Conservation (phyloP, 2,329 filamentous ascomycete species). For the Aspergillus niger region DNA sequence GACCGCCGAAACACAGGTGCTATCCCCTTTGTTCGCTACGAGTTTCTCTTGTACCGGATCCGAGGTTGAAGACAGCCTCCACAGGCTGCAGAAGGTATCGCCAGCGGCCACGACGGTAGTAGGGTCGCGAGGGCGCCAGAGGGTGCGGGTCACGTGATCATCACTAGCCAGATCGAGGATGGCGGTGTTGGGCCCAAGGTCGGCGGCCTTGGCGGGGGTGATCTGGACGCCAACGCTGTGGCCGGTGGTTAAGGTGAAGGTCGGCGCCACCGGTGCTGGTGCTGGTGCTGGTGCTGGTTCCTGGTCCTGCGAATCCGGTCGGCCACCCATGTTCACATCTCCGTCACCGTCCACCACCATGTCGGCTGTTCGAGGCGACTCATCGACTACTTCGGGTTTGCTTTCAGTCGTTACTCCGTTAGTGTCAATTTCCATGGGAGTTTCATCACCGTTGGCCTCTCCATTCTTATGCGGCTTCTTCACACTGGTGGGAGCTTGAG, state of each 20-base stretch:
- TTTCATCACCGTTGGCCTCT: constrained; percentile 37
- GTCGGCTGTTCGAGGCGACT: constrained; percentile 27
- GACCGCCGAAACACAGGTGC: constrained; percentile 45
- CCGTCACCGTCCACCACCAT: constrained; percentile 45
- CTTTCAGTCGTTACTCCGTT: constrained; percentile 35
- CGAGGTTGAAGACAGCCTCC: constrained; percentile 41
- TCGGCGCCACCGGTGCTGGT: constrained; percentile 31
- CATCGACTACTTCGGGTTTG: constrained; percentile 23
- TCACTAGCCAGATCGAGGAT: constrained; percentile 41
- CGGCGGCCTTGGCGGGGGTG: constrained; percentile 50
- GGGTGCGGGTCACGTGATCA: constrained; percentile 43
- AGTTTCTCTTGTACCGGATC: constrained; percentile 38
- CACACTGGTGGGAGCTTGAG: constrained; percentile 29
- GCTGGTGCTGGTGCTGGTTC: constrained; percentile 34
- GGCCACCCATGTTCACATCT: constrained; percentile 45
- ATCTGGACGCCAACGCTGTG: constrained; percentile 52
- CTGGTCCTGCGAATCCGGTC: constrained; percentile 29
- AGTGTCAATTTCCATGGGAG: constrained; percentile 46
- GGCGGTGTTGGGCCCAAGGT: constrained; percentile 48
- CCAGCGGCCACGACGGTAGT: constrained; percentile 46
- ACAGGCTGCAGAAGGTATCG: constrained; percentile 49
- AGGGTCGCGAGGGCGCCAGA: constrained; percentile 50
- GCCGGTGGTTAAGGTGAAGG: constrained; percentile 47
- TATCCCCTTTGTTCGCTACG: constrained; percentile 36
- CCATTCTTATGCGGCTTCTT: constrained; percentile 39